phyloP scores from a whole-genome alignment of 169 alveolate species.

The Cryptosporidium sp. region DNA sequence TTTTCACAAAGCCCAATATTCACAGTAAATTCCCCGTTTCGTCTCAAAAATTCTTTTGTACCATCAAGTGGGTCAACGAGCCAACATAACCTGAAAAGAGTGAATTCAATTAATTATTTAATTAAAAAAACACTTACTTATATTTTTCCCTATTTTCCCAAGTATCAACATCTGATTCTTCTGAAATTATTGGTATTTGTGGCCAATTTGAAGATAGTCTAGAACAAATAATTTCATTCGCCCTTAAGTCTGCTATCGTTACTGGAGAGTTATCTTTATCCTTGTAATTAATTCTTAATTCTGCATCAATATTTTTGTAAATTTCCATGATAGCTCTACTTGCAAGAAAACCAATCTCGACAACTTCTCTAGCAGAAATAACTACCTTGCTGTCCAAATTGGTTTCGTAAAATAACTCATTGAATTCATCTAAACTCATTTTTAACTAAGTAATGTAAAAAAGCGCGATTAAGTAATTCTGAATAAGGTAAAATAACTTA shows the following conservation, averaged over 20 bases:
- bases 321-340: conserved; percentile 56
- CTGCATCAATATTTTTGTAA: conserved; percentile 8
- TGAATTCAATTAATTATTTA: background rate
- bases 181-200: conserved; percentile 76
- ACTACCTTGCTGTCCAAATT: background rate
- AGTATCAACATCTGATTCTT: conserved; percentile 53
- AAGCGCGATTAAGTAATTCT: conserved; percentile 17
- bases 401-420: background rate
- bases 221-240: conserved; percentile 56
- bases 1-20: conserved; percentile 77
- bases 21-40: conserved; percentile 79
- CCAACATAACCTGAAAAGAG: conserved; percentile 62
- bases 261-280: conserved; percentile 61
- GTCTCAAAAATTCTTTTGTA: conserved; percentile 79
- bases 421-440: conserved; percentile 30
- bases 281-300: conserved; percentile 22
- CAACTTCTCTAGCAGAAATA: conserved; percentile 50
- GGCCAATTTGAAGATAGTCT: conserved; percentile 70
- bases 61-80: conserved; percentile 81
- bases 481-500: background rate
- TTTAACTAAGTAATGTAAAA: background rate
- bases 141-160: conserved; percentile 39
- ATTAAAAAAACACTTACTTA: conserved; percentile 23
- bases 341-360: conserved; percentile 44
- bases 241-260: conserved; percentile 70